These are phyloP conservation scores for Komagataella pseudopastoris DNA, from an alignment of 805 yeast species.

Conservation along the genomic window DNA sequence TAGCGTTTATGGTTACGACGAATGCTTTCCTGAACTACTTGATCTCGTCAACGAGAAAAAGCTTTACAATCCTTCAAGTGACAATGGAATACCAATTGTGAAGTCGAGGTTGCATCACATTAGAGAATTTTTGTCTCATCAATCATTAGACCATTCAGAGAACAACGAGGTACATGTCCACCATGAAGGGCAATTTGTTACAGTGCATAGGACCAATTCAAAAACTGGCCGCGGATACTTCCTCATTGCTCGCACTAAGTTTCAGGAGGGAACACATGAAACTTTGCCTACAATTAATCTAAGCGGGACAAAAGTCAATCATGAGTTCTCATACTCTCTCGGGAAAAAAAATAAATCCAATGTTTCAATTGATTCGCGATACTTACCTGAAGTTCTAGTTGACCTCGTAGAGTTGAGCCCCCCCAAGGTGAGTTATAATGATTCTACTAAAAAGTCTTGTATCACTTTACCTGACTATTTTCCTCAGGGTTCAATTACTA, in stretches of 20 bases:
- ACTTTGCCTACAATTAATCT: constrained; percentile 41
- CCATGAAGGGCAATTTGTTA: constrained; percentile 85
- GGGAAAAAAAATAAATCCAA: constrained; percentile 35
- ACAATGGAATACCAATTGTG: constrained; percentile 61
- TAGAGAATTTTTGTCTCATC: constrained; percentile 41
- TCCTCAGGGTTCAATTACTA: constrained; percentile 86
- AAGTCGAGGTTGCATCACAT: constrained; percentile 46
- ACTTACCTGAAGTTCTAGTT: constrained; percentile 54
- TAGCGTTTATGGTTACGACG: constrained; percentile 88
- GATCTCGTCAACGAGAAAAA: constrained; percentile 72
- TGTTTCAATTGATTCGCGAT: constrained; percentile 20
- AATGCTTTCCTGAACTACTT: constrained; percentile 69
- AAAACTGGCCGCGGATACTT: constrained; percentile 82
- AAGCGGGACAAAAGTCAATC: constrained; percentile 44
- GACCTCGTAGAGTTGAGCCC: constrained; percentile 26
- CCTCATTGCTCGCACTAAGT: constrained; percentile 78
- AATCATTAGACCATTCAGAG: constrained; percentile 37
- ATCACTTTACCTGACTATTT: constrained; percentile 50
- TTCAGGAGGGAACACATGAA: constrained; percentile 36
- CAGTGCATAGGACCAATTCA: constrained; percentile 78
- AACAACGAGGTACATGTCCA: constrained; percentile 86
- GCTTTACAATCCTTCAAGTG: constrained; percentile 32
- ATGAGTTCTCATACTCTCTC: constrained; percentile 45
- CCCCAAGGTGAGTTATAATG: constrained; percentile 32
- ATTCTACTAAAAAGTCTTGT: constrained; percentile 27